phyloP scores from a whole-genome alignment of 495 filamentous ascomycete genomes.

The Cudoniella acicularis region DNA sequence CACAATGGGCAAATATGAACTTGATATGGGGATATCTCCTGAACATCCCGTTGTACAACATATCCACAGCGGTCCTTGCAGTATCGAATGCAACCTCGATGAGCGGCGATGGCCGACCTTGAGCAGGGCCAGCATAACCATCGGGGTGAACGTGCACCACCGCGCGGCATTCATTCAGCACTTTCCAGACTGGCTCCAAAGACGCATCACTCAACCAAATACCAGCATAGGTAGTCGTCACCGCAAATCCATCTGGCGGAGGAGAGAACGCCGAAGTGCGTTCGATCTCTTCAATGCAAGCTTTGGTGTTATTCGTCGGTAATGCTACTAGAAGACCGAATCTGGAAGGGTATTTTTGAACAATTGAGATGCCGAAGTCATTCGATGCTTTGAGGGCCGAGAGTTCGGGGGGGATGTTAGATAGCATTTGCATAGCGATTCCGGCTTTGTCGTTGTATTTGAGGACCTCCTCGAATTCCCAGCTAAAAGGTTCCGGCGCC shows the following conservation, averaged over 20 bases:
- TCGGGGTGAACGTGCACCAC: conserved; percentile 9
- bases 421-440: conserved; percentile 6
- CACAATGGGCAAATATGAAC: conserved; percentile 2
- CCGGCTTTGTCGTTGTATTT: neutral
- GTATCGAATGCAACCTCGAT: conserved; percentile 3
- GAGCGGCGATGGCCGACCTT: neutral
- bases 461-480: neutral
- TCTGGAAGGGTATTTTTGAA: neutral
- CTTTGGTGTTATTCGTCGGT: conserved; percentile 1
- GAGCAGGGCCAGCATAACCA: neutral
- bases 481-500: neutral
- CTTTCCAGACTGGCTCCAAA: conserved; percentile 15
- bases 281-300: neutral
- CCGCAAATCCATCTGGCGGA: conserved; percentile 1
- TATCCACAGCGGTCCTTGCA: neutral
- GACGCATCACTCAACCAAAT: neutral
- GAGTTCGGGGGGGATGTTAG: neutral
- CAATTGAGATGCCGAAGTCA: conserved; percentile 1
- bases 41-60: conserved; percentile 4
- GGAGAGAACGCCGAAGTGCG: neutral
- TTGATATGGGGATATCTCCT: neutral
- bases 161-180: conserved; percentile 30
- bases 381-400: neutral
- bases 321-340: conserved; percentile 5
- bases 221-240: neutral